These are phyloP conservation scores for Ceratocystis huliohia DNA, from an alignment of 2,329 filamentous ascomycete genomes.

Conservation along the genomic window DNA sequence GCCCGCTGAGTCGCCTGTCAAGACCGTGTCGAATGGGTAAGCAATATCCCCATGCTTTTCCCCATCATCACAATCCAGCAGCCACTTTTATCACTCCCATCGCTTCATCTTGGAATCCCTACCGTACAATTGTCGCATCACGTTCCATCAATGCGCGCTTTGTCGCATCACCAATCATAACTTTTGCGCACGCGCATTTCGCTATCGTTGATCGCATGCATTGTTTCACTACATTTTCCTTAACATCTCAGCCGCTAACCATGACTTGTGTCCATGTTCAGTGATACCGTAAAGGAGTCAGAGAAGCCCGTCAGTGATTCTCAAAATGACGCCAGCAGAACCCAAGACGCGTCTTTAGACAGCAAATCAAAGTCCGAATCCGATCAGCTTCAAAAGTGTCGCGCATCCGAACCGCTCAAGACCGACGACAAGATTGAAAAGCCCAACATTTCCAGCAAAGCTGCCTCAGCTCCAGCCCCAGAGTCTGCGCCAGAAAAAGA, in stretches of 20 bases:
- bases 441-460: not conserved
- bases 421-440: conserved; percentile 4
- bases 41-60: conserved; percentile 18
- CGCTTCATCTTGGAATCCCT: not conserved
- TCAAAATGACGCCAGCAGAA: not conserved
- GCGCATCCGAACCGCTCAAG: not conserved
- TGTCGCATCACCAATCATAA: not conserved
- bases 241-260: not conserved
- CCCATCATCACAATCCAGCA: conserved; percentile 11
- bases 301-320: not conserved
- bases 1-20: conserved; percentile 13
- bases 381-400: not conserved
- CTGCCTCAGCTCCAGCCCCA: not conserved
- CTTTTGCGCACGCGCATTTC: not conserved
- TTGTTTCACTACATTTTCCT: too few relatives aligned
- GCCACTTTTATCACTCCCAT: not conserved
- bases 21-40: conserved; percentile 18
- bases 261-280: not conserved
- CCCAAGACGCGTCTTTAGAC: not conserved
- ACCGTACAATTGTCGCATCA: too few relatives aligned
- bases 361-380: conserved; percentile 3
- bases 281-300: not conserved
- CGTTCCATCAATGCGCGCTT: not conserved
- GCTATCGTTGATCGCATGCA: not conserved
- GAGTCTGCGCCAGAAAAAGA: not conserved